Evolutionary conservation across 192 early-diverging fungal species (phyloP), one percentile per base, ranked within the genome.

Genomic region (Rhizophagus prolifer): DNA sequence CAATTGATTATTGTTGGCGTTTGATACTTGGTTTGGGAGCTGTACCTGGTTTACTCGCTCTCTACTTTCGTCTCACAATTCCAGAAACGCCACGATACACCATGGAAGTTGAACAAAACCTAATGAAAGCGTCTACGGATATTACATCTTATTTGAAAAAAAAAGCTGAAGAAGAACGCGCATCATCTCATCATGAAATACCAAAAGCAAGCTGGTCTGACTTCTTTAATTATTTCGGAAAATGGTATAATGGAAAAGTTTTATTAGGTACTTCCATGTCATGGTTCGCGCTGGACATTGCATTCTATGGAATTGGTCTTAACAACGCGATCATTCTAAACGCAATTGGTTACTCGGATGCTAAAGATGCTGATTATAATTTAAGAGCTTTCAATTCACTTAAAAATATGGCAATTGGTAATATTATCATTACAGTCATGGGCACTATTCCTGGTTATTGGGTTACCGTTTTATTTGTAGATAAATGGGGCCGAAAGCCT

Each of bases 381-480:
- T 86, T 85, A 90, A 90, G 41, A 10, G 41, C 41, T 44, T 44
- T 12, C 12, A 12, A 44, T 12, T 44, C 41, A 44, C 41, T 44
- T 44, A 44, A 44, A 44, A 44, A 44, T 80, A 91, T 86, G 50
- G 82, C 94, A 31, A 82, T 95, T 77, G 97, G 97, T 73, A 96
- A 93, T 88, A 88, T 96, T 78, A 96, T 96, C 78, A 91, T 99
- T 80, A 93, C 94, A 54, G 70, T 94, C 12, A 85, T 94, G 21
- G 94, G 94, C 50, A 90, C 90, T 25, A 88, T 99, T 7, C 97
- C 97, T 54, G 97, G 97, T 59, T 99, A 98, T 91, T 97, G 94
- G 94, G 86, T 99, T 81, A 85, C 93, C 4, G 95, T 99, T 75
- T 92, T 93, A 70, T 83, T 91, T 26, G 93, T 99, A 44, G 97